phyloP scores from a whole-genome alignment of 2,329 filamentous ascomycete species.

The Neofusicoccum parvum region DNA sequence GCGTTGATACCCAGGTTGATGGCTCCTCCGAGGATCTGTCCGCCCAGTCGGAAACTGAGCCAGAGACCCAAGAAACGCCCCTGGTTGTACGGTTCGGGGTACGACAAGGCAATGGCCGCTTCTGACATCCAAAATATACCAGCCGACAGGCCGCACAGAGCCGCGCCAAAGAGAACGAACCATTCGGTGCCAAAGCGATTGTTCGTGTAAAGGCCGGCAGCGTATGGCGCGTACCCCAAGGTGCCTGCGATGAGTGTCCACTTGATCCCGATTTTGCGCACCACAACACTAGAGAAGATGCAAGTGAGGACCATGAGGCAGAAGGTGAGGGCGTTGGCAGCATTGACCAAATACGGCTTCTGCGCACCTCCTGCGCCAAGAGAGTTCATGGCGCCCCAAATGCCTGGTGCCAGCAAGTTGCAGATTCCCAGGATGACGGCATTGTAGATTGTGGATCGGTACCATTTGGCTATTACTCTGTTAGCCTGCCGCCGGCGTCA shows the following conservation, averaged over 20 bases:
- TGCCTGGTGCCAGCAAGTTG: slow-evolving; percentile 70
- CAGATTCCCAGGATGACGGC: slow-evolving; percentile 70
- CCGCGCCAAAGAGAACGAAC: slow-evolving; percentile 69
- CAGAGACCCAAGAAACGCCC: slow-evolving; percentile 62
- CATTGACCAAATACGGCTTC: slow-evolving; percentile 67
- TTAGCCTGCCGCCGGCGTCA: background rate
- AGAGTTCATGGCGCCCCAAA: slow-evolving; percentile 73
- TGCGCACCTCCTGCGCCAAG: slow-evolving; percentile 70
- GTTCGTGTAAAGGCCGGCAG: slow-evolving; percentile 71
- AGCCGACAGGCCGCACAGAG: slow-evolving; percentile 69
- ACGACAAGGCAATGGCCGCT: slow-evolving; percentile 71
- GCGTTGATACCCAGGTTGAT: slow-evolving; percentile 71
- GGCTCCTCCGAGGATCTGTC: slow-evolving; percentile 71
- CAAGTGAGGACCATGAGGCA: slow-evolving; percentile 73
- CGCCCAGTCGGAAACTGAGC: slow-evolving; percentile 63
- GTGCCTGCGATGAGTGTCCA: slow-evolving; percentile 72
- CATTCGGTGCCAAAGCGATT: slow-evolving; percentile 70
- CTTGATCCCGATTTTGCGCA: slow-evolving; percentile 71
- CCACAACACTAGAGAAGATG: slow-evolving; percentile 64
- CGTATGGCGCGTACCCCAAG: slow-evolving; percentile 71
- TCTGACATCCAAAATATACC: slow-evolving; percentile 78
- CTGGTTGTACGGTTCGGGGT: slow-evolving; percentile 63
- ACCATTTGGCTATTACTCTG: slow-evolving; percentile 60
- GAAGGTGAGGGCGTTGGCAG: slow-evolving; percentile 71
- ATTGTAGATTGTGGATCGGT: slow-evolving; percentile 73